Conservation (phyloP, 768 basidiomycete genomes). For the Hericium rajendrae region DNA sequence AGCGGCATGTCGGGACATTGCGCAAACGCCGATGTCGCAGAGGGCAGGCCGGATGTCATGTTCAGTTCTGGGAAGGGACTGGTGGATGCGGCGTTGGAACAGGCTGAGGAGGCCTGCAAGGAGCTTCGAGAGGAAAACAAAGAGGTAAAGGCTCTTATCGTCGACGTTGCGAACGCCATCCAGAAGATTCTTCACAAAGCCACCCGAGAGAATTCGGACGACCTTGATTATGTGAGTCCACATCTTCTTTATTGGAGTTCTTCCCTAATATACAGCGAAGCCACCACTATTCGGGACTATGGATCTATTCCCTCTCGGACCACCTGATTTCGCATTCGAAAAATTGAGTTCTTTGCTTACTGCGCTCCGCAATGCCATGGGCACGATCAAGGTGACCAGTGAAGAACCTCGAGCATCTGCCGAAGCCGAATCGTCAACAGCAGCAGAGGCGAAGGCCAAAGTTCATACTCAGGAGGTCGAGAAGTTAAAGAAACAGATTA, state of each 20-base stretch:
- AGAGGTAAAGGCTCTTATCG: conserved; percentile 46
- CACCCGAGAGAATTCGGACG: conserved; percentile 25
- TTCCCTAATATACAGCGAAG: conserved; percentile 4
- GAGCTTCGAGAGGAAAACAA: conserved; percentile 58
- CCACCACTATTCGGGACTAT: conserved; percentile 15
- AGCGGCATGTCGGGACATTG: conserved; percentile 33
- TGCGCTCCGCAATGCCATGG: conserved; percentile 18
- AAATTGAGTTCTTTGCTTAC: conserved; percentile 18
- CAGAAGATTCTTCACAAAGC: conserved; percentile 45
- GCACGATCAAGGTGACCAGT: background rate
- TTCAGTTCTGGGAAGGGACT: conserved; percentile 43
- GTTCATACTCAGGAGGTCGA: conserved; percentile 35
- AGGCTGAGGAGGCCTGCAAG: conserved; percentile 58
- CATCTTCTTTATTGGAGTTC: conserved; percentile 12
- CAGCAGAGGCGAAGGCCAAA: conserved; percentile 13
- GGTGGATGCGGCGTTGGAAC: conserved; percentile 59
- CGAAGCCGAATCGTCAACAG: conserved; percentile 4
- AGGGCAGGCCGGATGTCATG: conserved; percentile 29
- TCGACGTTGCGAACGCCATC: conserved; percentile 57
- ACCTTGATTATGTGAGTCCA: conserved; percentile 38
- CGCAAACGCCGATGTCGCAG: conserved; percentile 39
- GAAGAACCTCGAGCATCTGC: background rate
- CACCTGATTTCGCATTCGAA: conserved; percentile 17
- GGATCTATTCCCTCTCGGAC: conserved; percentile 20
- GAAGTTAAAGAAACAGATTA: conserved; percentile 40